A percentile compares a stretch with the other conserved stretches of the same genome.
phyloP scores from a whole-genome alignment of 768 basidiomycete genomes.

The Pholiota conissans region DNA sequence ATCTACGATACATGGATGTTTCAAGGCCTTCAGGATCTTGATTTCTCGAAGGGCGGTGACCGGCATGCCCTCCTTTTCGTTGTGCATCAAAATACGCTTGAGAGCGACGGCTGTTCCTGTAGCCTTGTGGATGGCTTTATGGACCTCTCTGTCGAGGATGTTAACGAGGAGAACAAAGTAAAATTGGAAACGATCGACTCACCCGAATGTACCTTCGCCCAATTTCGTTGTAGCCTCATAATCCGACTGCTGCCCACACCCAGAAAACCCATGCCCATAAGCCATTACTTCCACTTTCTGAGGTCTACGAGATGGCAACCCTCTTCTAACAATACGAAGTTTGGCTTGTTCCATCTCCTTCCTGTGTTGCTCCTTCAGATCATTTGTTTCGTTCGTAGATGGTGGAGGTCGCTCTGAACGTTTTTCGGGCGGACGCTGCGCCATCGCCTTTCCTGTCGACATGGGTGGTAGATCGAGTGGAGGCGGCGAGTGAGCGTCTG shows the following conservation, averaged over 20 bases:
- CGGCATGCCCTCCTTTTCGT: constrained; percentile 96
- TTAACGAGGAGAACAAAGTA: constrained; percentile 12
- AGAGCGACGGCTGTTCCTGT: constrained; percentile 74
- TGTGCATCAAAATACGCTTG: constrained; percentile 95
- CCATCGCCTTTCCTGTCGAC: constrained; percentile 21
- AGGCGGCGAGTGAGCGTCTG: constrained; percentile 42
- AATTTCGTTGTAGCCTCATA: constrained; percentile 86
- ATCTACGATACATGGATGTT: constrained; percentile 83
- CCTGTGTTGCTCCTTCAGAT: constrained; percentile 1
- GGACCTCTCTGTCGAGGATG: constrained; percentile 68
- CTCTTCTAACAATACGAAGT: constrained; percentile 30
- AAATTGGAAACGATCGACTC: constrained; percentile 37
- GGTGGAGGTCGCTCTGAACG: constrained; percentile 3
- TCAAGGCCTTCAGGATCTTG: constrained; percentile 89
- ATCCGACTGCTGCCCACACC: constrained; percentile 70
- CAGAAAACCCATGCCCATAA: constrained; percentile 67
- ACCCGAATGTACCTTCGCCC: constrained; percentile 98
- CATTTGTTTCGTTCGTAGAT: constrained; percentile 1
- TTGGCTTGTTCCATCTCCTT: constrained; percentile 27
- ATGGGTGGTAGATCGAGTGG: constrained; percentile 16
- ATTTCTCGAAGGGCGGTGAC: constrained; percentile 97
- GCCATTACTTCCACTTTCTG: constrained; percentile 64
- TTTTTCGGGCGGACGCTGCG: constrained; percentile 5
- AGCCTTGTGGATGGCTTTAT: constrained; percentile 73
- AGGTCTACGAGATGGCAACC: constrained; percentile 48